A percentile compares a stretch with the other conserved stretches of the same genome.
phyloP scores from a whole-genome alignment of 2,329 filamentous ascomycete species.

The Botrytis sinoallii region DNA sequence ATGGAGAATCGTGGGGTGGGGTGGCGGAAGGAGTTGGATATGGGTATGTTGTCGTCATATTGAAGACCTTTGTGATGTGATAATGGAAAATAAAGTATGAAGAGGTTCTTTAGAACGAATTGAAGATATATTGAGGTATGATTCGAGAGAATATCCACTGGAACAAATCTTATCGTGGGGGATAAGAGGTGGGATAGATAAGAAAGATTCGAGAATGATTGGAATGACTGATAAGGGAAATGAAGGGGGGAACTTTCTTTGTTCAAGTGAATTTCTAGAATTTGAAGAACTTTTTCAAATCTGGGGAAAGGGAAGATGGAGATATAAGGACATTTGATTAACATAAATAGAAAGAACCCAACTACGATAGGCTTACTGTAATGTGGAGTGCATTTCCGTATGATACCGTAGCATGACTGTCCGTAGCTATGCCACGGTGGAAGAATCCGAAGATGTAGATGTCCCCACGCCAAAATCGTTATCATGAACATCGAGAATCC shows the following conservation, averaged over 20 bases:
- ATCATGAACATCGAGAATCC: background rate
- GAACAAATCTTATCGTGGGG: conserved; percentile 15
- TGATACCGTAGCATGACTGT: background rate
- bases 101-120: background rate
- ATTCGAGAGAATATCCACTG: background rate
- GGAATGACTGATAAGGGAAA: conserved; percentile 16
- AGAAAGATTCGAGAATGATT: background rate
- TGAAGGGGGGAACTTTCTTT: conserved; percentile 12
- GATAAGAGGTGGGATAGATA: conserved; percentile 9
- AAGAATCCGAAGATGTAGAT: background rate
- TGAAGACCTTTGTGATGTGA: conserved; percentile 8
- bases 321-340: background rate
- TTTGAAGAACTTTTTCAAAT: background rate
- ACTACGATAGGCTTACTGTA: conserved; percentile 14
- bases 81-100: background rate
- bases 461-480: background rate
- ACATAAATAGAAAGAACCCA: background rate
- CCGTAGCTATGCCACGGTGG: background rate
- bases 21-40: conserved; percentile 36
- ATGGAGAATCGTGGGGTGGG: conserved; percentile 33
- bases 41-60: conserved; percentile 28
- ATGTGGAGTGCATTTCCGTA: conserved; percentile 14
- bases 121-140: conserved; percentile 1
- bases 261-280: background rate
- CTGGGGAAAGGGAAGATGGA: background rate